Percentiles rank a stretch among this genome's conserved stretches.
Evolutionary conservation across 2,329 filamentous ascomycete genomes (phyloP).

Genomic region (Cladosporium oxysporum): DNA sequence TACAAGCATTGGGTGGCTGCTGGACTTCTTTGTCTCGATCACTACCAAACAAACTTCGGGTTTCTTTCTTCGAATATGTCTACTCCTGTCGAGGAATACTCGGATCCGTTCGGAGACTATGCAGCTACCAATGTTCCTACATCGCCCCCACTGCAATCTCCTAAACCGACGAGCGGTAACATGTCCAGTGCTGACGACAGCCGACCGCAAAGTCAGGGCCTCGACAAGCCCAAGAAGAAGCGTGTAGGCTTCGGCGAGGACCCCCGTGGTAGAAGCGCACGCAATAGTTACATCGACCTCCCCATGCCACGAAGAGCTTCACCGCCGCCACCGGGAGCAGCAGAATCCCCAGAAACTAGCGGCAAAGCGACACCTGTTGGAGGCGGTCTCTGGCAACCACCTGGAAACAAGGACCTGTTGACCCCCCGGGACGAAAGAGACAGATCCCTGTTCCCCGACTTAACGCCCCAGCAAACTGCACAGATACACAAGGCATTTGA

Average conservation of each 20-base stretch:
- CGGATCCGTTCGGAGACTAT: constrained; percentile 27
- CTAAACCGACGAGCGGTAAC: constrained; percentile 1
- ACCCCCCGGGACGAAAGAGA: constrained; percentile 19
- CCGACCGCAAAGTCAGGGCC: constrained; percentile 22
- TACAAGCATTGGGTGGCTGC: background rate
- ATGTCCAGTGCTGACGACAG: constrained; percentile 24
- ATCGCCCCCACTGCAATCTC: constrained; percentile 20
- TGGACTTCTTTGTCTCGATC: background rate
- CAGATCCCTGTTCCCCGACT: constrained; percentile 34
- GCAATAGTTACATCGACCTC: constrained; percentile 24
- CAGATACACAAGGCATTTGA: constrained; percentile 33
- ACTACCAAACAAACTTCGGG: background rate
- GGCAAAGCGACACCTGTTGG: constrained; percentile 26
- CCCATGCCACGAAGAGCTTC: constrained; percentile 16
- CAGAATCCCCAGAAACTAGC: constrained; percentile 24
- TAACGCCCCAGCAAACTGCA: constrained; percentile 36
- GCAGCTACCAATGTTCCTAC: constrained; percentile 17
- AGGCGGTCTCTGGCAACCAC: constrained; percentile 14
- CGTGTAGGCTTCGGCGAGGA: constrained; percentile 30
- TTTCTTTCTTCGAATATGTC: constrained; percentile 19
- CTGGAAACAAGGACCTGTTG: constrained; percentile 25
- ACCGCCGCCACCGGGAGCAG: constrained; percentile 23
- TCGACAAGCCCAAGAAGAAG: constrained; percentile 26
- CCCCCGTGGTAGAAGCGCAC: constrained; percentile 21
- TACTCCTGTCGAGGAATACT: constrained; percentile 28